Evolutionary conservation across 1,139 yeast species (phyloP).

Genomic region (Spencermartinsiella ligniputridi): DNA sequence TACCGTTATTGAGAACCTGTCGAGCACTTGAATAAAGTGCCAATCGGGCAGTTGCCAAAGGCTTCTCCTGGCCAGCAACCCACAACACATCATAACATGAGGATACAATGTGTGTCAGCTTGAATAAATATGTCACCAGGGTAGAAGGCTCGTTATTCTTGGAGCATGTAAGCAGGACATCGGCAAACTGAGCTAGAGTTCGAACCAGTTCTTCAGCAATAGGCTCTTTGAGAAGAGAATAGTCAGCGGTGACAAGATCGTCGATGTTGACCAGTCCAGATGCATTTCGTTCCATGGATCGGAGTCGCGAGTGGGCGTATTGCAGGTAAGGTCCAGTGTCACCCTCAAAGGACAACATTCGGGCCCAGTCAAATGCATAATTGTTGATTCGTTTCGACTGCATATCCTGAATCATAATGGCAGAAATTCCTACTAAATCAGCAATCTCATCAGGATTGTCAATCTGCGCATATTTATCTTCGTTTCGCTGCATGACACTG

Average conservation of each 20-base stretch:
- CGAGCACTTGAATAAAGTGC: constrained; percentile 90
- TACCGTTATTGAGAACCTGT: constrained; percentile 87
- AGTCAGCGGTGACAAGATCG: constrained; percentile 57
- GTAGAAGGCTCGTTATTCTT: constrained; percentile 92
- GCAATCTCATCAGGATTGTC: constrained; percentile 95
- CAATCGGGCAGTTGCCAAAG: constrained; percentile 84
- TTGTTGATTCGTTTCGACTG: constrained; percentile 95
- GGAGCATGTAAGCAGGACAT: constrained; percentile 75
- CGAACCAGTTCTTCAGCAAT: constrained; percentile 72
- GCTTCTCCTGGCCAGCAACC: constrained; percentile 95
- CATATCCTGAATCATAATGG: constrained; percentile 99
- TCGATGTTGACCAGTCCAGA: constrained; percentile 30
- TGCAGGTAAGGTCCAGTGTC: constrained; percentile 99
- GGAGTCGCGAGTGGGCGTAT: constrained; percentile 95
- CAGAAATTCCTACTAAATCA: constrained; percentile 92
- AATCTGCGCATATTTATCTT: constrained; percentile 86
- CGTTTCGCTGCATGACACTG: constrained; percentile 93
- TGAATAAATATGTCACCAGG: constrained; percentile 88
- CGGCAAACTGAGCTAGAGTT: constrained; percentile 86
- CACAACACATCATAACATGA: constrained; percentile 93
- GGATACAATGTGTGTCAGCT: constrained; percentile 87
- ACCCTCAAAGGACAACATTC: constrained; percentile 98
- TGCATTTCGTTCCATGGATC: constrained; percentile 91
- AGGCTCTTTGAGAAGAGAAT: constrained; percentile 68
- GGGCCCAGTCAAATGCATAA: constrained; percentile 95